Conservation (phyloP, 345 rosid species). For the Erysimum cheiranthoides region DNA sequence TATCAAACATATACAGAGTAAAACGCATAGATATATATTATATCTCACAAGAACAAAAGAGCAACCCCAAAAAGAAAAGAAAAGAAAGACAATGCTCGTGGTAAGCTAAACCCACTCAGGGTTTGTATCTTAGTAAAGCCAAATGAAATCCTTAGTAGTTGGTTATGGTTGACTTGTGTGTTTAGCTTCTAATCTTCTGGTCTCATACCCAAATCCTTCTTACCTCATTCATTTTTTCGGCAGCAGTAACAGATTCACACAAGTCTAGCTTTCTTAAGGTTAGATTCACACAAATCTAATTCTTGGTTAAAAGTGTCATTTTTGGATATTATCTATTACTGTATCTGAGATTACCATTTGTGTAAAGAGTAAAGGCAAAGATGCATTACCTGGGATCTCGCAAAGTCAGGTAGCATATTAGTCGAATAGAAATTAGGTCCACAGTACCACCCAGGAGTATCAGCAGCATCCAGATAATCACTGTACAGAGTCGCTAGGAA, state of each 20-base stretch:
- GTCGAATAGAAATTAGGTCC: slow-evolving; percentile 88
- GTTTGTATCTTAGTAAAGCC: slow-evolving; percentile 39
- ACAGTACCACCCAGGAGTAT: slow-evolving; percentile 98
- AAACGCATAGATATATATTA: slow-evolving; percentile 33
- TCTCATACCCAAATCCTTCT: slow-evolving; percentile 27
- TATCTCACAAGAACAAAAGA: slow-evolving; percentile 40
- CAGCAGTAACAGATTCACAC: slow-evolving; percentile 17
- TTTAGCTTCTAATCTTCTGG: slow-evolving; percentile 30
- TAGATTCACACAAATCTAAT: too few species aligned
- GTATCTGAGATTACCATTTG: background rate
- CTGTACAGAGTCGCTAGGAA: slow-evolving; percentile 79
- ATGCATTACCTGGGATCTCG: slow-evolving; percentile 73
- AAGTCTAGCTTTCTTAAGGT: slow-evolving; percentile 57
- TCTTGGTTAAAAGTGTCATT: background rate
- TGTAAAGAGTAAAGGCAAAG: background rate
- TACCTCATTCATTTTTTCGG: slow-evolving; percentile 21
- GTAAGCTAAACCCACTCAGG: slow-evolving; percentile 24
- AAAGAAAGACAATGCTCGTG: slow-evolving; percentile 16
- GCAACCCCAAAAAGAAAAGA: slow-evolving; percentile 22
- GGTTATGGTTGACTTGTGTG: slow-evolving; percentile 37
- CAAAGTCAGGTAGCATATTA: slow-evolving; percentile 74
- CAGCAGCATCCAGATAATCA: slow-evolving; percentile 96
- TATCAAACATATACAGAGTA: slow-evolving; percentile 45
- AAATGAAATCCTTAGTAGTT: slow-evolving; percentile 42
- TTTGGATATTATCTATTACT: background rate